A percentile compares a stretch with the other conserved stretches of the same genome.
These are phyloP conservation scores for Amanita fuliginea DNA, from an alignment of 768 basidiomycete species.

Conservation along the genomic window DNA sequence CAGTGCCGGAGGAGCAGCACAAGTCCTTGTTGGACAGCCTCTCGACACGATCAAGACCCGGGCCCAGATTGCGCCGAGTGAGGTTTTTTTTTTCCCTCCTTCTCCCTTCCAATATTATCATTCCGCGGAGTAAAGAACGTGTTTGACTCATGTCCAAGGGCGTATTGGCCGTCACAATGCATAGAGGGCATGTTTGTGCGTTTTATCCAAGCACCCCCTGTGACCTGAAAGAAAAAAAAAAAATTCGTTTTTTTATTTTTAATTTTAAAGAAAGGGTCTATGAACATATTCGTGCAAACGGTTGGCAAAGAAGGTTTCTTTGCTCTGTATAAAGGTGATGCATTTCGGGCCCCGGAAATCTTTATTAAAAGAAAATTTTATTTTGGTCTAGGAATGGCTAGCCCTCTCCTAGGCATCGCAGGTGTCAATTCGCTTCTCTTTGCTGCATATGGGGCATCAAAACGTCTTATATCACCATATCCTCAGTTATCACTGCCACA, in stretches of 20 bases:
- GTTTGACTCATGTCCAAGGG: slow-evolving; percentile 6
- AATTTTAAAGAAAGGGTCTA: slow-evolving; percentile 67
- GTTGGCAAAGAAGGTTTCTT: slow-evolving; percentile 83
- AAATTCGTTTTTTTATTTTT: neutral
- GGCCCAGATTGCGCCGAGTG: slow-evolving; percentile 80
- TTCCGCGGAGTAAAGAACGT: neutral
- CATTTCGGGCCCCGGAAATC: too few relatives aligned
- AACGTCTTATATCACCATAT: slow-evolving; percentile 81
- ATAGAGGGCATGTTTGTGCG: slow-evolving; percentile 84
- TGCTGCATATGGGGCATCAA: slow-evolving; percentile 75
- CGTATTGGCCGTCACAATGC: neutral
- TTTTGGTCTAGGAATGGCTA: slow-evolving; percentile 73
- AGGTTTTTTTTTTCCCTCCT: slow-evolving; percentile 17
- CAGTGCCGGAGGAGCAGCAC: slow-evolving; percentile 86
- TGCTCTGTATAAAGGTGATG: slow-evolving; percentile 83
- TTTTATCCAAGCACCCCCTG: slow-evolving; percentile 7
- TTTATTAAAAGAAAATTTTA: too few relatives aligned
- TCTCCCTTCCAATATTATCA: neutral
- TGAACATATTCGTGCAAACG: slow-evolving; percentile 83
- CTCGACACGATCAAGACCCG: slow-evolving; percentile 84
- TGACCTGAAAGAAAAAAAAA: neutral
- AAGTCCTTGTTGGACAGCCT: slow-evolving; percentile 92
- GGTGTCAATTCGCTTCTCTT: slow-evolving; percentile 96
- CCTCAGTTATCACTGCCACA: slow-evolving; percentile 72
- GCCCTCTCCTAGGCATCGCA: slow-evolving; percentile 85